Percentiles rank a stretch among this genome's conserved stretches.
Evolutionary conservation across 148 eudicot species (phyloP).

Genomic region (Talinum fruticosum): DNA sequence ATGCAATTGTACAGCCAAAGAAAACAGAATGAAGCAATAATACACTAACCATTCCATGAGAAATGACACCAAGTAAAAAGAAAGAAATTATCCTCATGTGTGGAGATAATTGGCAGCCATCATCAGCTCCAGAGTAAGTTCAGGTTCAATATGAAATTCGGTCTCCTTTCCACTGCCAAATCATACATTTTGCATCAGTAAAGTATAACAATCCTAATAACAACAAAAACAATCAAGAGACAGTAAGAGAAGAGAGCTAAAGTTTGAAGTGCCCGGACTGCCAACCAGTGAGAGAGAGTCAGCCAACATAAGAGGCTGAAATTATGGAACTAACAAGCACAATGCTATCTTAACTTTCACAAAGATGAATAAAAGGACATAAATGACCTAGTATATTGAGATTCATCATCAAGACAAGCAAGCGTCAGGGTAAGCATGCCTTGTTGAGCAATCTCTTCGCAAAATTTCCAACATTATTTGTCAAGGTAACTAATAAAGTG

Average conservation of each 20-base stretch:
- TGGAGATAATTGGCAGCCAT: conserved; percentile 99
- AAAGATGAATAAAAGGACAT: not conserved
- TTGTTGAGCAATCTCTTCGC: not conserved
- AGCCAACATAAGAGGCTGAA: not conserved
- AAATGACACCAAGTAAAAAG: conserved; percentile 18
- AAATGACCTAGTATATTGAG: not conserved
- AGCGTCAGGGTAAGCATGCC: not conserved
- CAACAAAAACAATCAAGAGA: not conserved
- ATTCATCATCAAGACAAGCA: not conserved
- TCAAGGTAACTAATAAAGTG: not conserved
- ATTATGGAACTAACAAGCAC: not conserved
- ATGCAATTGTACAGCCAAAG: not conserved
- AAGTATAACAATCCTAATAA: not conserved
- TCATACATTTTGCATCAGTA: not conserved
- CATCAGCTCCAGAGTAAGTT: conserved; percentile 94
- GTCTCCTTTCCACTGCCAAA: conserved; percentile 86
- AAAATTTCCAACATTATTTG: not conserved
- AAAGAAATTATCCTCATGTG: conserved; percentile 43
- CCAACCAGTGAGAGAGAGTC: too few relatives aligned
- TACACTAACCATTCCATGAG: conserved; percentile 2
- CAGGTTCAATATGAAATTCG: conserved; percentile 97
- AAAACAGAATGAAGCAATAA: not conserved
- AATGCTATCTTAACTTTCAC: not conserved
- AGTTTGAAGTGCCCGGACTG: not conserved
- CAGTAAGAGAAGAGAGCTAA: not conserved